A percentile compares a stretch with the other conserved stretches of the same genome.
Conservation (phyloP, 2,329 filamentous ascomycete species). For the Cadophora sp. region DNA sequence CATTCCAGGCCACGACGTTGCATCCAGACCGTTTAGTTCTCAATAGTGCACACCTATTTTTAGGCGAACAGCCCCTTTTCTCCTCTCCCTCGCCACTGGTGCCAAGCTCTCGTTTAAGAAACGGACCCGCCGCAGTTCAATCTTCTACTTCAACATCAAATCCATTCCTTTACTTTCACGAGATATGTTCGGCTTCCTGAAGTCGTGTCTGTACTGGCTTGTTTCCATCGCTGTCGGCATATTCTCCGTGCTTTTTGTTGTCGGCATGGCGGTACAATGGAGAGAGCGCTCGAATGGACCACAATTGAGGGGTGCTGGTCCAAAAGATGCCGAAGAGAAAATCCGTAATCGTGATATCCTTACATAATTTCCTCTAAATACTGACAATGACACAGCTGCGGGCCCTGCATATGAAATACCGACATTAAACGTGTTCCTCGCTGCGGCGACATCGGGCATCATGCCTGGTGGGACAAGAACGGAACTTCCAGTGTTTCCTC, state of each 20-base stretch:
- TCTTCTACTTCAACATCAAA: neutral
- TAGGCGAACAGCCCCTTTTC: constrained; percentile 13
- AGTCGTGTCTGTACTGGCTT: constrained; percentile 9
- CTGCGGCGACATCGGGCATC: constrained; percentile 26
- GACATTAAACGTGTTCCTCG: constrained; percentile 29
- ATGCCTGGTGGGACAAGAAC: constrained; percentile 30
- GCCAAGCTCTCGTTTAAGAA: neutral
- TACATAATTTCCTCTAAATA: neutral
- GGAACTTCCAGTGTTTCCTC: constrained; percentile 29
- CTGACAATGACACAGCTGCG: constrained; percentile 17
- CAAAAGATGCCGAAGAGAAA: constrained; percentile 28
- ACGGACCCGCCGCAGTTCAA: neutral
- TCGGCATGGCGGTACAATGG: constrained; percentile 14
- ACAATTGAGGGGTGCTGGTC: constrained; percentile 10
- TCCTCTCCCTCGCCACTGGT: neutral
- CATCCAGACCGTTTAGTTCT: neutral
- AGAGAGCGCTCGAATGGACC: constrained; percentile 2
- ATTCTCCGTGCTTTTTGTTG: constrained; percentile 13
- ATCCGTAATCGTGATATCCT: constrained; percentile 21
- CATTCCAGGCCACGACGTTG: neutral
- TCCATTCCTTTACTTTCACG: neutral
- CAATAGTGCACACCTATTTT: constrained; percentile 19
- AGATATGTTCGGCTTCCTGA: constrained; percentile 5
- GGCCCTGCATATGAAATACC: constrained; percentile 23
- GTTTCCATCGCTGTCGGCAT: neutral